A percentile compares a stretch with the other conserved stretches of the same genome.
phyloP scores from a whole-genome alignment of 1,284 basidiomycete species.

The Trametes sp. region DNA sequence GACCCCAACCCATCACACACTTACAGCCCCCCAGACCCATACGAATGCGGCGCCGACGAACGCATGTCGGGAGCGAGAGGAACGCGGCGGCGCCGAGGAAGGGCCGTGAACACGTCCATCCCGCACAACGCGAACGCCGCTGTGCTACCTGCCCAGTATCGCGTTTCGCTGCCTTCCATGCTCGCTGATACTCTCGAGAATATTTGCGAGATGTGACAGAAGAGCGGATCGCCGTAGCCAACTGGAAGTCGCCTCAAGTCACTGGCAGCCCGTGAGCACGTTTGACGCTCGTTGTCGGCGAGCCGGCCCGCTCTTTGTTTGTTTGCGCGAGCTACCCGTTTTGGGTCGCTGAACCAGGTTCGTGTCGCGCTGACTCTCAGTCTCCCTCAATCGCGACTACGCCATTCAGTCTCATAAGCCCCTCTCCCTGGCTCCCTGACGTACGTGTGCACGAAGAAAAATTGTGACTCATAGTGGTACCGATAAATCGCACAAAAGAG shows the following conservation, averaged over 20 bases:
- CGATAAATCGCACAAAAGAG: not conserved
- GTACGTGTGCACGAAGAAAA: not conserved
- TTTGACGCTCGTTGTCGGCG: not conserved
- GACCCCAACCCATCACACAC: too few species aligned
- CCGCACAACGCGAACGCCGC: conserved; percentile 84
- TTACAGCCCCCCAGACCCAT: too few species aligned
- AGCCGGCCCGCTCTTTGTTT: not conserved
- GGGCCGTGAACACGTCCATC: conserved; percentile 76
- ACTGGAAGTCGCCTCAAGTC: too few species aligned
- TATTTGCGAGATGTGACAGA: too few species aligned
- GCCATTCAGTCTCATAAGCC: too few species aligned
- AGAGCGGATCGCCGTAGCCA: too few species aligned
- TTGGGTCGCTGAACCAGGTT: not conserved
- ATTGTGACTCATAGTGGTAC: not conserved
- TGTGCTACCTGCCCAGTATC: conserved; percentile 71
- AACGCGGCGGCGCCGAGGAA: conserved; percentile 74
- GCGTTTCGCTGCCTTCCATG: too few species aligned
- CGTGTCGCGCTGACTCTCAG: not conserved
- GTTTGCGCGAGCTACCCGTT: not conserved
- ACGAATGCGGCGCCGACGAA: too few species aligned
- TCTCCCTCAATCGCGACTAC: too few species aligned
- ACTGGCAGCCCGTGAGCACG: too few species aligned
- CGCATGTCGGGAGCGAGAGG: conserved; percentile 73
- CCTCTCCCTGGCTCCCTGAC: too few species aligned
- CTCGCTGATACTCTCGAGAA: too few species aligned